Evolutionary conservation across 164 flowering plant species (phyloP), one percentile per base, ranked within the genome.

Genomic region (Buxus sempervirens): DNA sequence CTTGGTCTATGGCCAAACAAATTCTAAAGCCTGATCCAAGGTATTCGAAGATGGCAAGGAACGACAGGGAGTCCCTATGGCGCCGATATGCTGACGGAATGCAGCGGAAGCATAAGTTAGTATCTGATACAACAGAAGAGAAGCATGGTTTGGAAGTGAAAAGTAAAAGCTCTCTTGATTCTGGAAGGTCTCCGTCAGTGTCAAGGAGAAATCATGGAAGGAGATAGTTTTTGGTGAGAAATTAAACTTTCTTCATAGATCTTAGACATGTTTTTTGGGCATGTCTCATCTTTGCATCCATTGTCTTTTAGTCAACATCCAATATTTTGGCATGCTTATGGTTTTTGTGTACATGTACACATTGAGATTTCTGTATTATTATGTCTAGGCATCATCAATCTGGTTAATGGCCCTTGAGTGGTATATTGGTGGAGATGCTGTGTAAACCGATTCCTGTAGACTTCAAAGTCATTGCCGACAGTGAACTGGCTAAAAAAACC

Each of bases 1-100:
- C 99, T 12, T 96, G 99, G 99, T 87, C 99, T 42, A 86, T 89
- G 16, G 97, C 98, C 22, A 96, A 91, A 77, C 83, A 72, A 12
- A 77, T 87, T 32, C 75, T 96, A 28, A 96, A 86, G 76, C 24
- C 77, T 25, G 97, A 96, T 75, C 82, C 82, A 6, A 79, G 99
- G 63, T 96, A 90, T 70, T 74, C 77, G 65, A 96, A 84, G 77
- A 81, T 85, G 86, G 89, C 98, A 12, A 82, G 97, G 63, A 96
- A 91, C 75, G 97, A 93, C 1, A 80, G 96, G 69, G 99, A 96
- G 64, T 66, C 81, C 23, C 69, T 96, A 64, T 96, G 99, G 99
- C 86, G 87, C 8, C 79, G 95, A 49, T 80, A 88, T 75, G 82
- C 81, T 9, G 97, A 91, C 41, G 95, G 88, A 9, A 73, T 85